A percentile compares a stretch with the other conserved stretches of the same genome.
phyloP scores from a whole-genome alignment of 305 asterid genomes.

The Ajuga reptans region DNA sequence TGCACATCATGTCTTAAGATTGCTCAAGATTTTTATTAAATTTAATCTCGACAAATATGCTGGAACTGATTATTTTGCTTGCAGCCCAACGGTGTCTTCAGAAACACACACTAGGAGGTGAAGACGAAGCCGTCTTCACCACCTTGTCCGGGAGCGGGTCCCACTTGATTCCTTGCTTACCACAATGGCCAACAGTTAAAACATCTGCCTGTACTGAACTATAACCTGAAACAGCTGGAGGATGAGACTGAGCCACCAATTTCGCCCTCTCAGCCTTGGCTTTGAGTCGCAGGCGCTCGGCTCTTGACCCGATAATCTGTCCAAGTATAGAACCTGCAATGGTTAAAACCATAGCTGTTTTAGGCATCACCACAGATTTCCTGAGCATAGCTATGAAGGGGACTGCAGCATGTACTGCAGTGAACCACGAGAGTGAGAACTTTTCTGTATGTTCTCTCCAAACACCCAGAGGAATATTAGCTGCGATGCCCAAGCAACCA shows the following conservation, averaged over 20 bases:
- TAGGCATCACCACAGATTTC: constrained; percentile 79
- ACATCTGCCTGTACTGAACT: constrained; percentile 23
- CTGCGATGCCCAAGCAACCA: constrained; percentile 61
- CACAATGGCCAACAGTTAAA: constrained; percentile 27
- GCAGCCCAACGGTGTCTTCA: constrained; percentile 13
- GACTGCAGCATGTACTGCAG: constrained; percentile 78
- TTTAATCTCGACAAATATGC: constrained; percentile 2
- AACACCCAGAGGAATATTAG: constrained; percentile 62
- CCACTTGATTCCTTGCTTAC: constrained; percentile 30
- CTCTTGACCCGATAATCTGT: constrained; percentile 71
- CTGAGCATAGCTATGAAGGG: constrained; percentile 84
- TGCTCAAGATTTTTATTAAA: not conserved
- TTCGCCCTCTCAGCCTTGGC: constrained; percentile 39
- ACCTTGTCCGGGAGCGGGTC: constrained; percentile 32
- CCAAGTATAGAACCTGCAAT: constrained; percentile 69
- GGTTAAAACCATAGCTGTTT: constrained; percentile 72
- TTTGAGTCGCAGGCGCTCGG: constrained; percentile 57
- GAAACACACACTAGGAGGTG: constrained; percentile 49
- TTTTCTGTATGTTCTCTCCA: constrained; percentile 75
- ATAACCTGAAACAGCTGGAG: constrained; percentile 14
- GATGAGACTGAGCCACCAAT: constrained; percentile 22
- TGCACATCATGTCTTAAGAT: not conserved
- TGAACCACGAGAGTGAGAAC: constrained; percentile 65
- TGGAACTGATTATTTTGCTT: not conserved
- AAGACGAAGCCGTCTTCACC: constrained; percentile 24